Percentiles rank a stretch among this genome's conserved stretches.
Conservation (phyloP, 495 filamentous ascomycete genomes). For the Clavariopsis aquatica region DNA sequence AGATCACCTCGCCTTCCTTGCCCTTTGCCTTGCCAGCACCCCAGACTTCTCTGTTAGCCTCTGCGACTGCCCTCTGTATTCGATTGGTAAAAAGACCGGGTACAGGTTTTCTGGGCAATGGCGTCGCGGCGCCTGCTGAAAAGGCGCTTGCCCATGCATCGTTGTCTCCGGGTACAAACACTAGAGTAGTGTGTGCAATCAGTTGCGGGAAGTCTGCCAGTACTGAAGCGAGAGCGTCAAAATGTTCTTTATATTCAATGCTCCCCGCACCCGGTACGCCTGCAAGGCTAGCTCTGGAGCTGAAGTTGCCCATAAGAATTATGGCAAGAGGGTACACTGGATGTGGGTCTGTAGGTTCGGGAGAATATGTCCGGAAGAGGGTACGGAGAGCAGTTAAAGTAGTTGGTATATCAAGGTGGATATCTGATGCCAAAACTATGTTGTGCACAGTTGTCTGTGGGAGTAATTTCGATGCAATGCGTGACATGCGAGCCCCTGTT, state of each 20-base stretch:
- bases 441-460: slow-evolving; percentile 42
- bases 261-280: slow-evolving; percentile 66
- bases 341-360: slow-evolving; percentile 48
- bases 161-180: slow-evolving; percentile 94
- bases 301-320: slow-evolving; percentile 83
- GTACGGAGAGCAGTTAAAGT: slow-evolving; percentile 75
- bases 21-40: slow-evolving; percentile 43
- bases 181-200: slow-evolving; percentile 74
- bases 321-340: slow-evolving; percentile 74
- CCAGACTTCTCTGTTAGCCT: slow-evolving; percentile 65
- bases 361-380: slow-evolving; percentile 69
- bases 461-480: slow-evolving; percentile 52
- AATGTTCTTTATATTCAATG: slow-evolving; percentile 94
- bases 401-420: slow-evolving; percentile 79
- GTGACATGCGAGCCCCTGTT: slow-evolving; percentile 77
- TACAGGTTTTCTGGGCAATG: slow-evolving; percentile 70
- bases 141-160: slow-evolving; percentile 92
- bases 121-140: slow-evolving; percentile 74
- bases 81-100: slow-evolving; percentile 87
- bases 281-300: slow-evolving; percentile 68
- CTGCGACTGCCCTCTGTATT: slow-evolving; percentile 74
- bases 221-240: slow-evolving; percentile 78
- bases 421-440: slow-evolving; percentile 74
- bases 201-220: slow-evolving; percentile 85
- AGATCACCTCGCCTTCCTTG: slow-evolving; percentile 70